phyloP scores from a whole-genome alignment of 805 yeast species.

The Saccharomyces paradoxus region DNA sequence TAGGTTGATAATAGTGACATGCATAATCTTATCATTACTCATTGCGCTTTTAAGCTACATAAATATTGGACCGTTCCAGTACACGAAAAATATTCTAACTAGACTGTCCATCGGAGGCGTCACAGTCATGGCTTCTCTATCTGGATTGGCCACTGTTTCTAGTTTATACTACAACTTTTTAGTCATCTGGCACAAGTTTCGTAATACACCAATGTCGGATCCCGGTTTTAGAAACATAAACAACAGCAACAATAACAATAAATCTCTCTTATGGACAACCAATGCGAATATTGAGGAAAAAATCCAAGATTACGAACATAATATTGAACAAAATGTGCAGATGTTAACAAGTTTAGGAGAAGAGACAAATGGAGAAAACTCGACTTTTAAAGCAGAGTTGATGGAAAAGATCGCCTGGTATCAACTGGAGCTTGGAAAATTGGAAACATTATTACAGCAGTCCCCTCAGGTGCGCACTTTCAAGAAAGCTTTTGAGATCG shows the following conservation, averaged over 20 bases:
- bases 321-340: constrained; percentile 14
- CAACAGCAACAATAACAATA: constrained; percentile 9
- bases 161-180: constrained; percentile 23
- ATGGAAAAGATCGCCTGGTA: constrained; percentile 23
- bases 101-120: constrained; percentile 29
- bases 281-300: constrained; percentile 13
- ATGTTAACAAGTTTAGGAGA: constrained; percentile 11
- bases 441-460: constrained; percentile 13
- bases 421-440: constrained; percentile 20
- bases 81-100: constrained; percentile 24
- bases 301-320: constrained; percentile 13
- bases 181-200: constrained; percentile 9
- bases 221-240: neutral
- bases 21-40: constrained; percentile 7
- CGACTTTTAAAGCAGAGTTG: constrained; percentile 11
- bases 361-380: constrained; percentile 9
- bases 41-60: constrained; percentile 12
- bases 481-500: constrained; percentile 17
- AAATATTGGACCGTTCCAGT: constrained; percentile 25
- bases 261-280: constrained; percentile 21
- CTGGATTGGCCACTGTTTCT: constrained; percentile 30
- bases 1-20: constrained; percentile 16
- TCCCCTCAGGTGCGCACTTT: constrained; percentile 9
- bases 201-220: neutral
- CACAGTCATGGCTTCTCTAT: constrained; percentile 26